Evolutionary conservation across 441 rosid genomes (phyloP), one percentile per base, ranked within the genome.

Genomic region (Rhodomyrtus psidioides): DNA sequence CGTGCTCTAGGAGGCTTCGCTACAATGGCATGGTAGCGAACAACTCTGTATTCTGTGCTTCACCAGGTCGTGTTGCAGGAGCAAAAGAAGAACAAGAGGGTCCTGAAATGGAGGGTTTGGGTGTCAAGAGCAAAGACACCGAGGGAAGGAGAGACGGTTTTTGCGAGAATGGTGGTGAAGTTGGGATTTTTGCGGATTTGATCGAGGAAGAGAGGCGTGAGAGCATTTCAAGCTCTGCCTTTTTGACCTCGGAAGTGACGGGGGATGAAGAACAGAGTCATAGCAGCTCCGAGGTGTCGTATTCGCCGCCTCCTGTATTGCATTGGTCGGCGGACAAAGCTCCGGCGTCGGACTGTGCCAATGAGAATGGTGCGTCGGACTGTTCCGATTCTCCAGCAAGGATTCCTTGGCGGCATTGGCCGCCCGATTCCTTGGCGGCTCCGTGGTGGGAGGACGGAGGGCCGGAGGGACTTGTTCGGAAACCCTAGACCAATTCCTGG

Each of bases 201-300:
- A 84, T 91, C 87, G 94, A 92, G 87, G 93, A 87, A 83, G 88
- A 92, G 83, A 91, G 85, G 30, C 88, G 95, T 86, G 95, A 91
- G 83, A 94, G 97, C 84, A 92, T 97, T 87, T 93, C 94, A 85
- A 94, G 98, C 88, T 97, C 96, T 24, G 97, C 94, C 82, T 91
- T 96, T 84, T 90, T 92, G 89, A 91, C 92, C 23, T 92, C 97
- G 8, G 98, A 93, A 85, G 88, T 94, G 24, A 91, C 91, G 4
- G 95, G 91, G 79, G 92, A 84, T 8, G 98, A 91, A 56, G 96
- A 93, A 84, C n/a, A n/a, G n/a, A n/a, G n/a, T n/a, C n/a, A n/a
- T n/a, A n/a, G n/a, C n/a, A n/a, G n/a, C n/a, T n/a, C n/a, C n/a
- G n/a, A n/a, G n/a, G n/a, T n/a, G n/a, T n/a, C n/a, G n/a, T n/a